Evolutionary conservation across 768 basidiomycete genomes (phyloP).

Genomic region (Ephemerocybe angulata): DNA sequence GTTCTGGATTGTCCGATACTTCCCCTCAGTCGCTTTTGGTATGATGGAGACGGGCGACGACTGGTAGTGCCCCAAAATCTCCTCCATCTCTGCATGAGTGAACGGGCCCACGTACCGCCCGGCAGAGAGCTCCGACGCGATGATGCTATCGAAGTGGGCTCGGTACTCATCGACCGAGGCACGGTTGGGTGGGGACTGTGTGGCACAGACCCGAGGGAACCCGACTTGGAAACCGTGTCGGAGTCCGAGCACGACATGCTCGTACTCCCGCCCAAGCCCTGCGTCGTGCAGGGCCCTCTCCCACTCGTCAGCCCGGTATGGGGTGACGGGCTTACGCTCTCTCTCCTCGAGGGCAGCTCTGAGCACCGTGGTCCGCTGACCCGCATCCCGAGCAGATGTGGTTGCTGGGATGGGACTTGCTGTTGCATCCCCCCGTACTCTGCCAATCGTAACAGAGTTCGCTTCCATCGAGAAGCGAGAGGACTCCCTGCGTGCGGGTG

Average conservation of each 20-base stretch:
- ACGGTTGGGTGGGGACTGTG: constrained; percentile 27
- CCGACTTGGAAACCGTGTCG: constrained; percentile 25
- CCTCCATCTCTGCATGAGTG: constrained; percentile 18
- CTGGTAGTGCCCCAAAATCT: constrained; percentile 32
- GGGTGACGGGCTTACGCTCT: constrained; percentile 21
- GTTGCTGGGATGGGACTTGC: constrained; percentile 11
- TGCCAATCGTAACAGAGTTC: constrained; percentile 32
- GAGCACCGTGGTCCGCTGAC: constrained; percentile 28
- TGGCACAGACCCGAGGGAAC: constrained; percentile 22
- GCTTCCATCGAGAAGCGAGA: constrained; percentile 13
- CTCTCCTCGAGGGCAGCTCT: constrained; percentile 30
- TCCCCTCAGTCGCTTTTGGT: constrained; percentile 28
- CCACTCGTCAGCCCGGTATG: constrained; percentile 25
- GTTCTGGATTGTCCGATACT: constrained; percentile 31
- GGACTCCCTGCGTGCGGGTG: constrained; percentile 8
- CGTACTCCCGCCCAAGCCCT: constrained; percentile 20
- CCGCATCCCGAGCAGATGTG: constrained; percentile 41
- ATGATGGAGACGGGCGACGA: constrained; percentile 32
- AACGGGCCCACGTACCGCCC: constrained; percentile 28
- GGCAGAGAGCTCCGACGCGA: constrained; percentile 15
- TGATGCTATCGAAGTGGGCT: constrained; percentile 13
- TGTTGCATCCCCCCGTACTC: constrained; percentile 16
- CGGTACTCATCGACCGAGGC: constrained; percentile 11
- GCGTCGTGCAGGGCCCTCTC: constrained; percentile 9
- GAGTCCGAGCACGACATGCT: constrained; percentile 17